These are phyloP conservation scores for Phytophthora meadii DNA, from an alignment of 352 stramenopile genomes.

Conservation along the genomic window DNA sequence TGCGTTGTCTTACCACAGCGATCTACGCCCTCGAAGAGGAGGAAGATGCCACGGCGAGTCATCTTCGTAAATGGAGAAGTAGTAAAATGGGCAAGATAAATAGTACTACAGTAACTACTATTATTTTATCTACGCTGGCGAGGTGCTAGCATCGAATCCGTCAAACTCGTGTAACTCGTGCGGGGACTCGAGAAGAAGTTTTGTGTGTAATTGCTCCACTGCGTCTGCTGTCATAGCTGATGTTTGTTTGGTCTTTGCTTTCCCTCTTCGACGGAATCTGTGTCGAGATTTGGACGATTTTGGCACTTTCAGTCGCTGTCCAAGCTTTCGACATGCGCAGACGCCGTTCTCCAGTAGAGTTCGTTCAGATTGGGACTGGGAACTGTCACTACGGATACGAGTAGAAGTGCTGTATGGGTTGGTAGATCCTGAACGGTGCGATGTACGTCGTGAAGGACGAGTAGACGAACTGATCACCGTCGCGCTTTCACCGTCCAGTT, in stretches of 20 bases:
- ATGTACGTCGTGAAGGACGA: constrained; percentile 27
- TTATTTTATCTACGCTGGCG: constrained; percentile 4
- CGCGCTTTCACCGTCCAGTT: constrained; percentile 24
- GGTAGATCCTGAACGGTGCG: constrained; percentile 51
- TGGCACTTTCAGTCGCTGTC: constrained; percentile 55
- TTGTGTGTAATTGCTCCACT: constrained; percentile 46
- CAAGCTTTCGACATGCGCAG: constrained; percentile 63
- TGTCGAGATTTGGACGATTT: constrained; percentile 45
- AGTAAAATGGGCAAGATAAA: no score
- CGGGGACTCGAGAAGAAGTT: constrained; percentile 51
- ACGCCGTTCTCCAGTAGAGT: constrained; percentile 52
- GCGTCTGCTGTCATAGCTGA: constrained; percentile 18
- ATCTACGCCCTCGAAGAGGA: constrained; percentile 99
- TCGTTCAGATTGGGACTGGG: constrained; percentile 49
- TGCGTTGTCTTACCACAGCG: constrained; percentile 99
- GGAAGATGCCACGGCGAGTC: constrained; percentile 94
- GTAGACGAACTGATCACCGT: constrained; percentile 29
- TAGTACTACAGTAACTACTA: no score
- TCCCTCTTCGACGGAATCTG: constrained; percentile 45
- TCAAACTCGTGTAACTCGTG: constrained; percentile 53
- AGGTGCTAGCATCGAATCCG: constrained; percentile 40
- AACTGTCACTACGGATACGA: constrained; percentile 34
- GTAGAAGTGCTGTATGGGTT: constrained; percentile 37
- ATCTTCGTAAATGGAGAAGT: constrained; percentile 16
- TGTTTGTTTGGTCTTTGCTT: constrained; percentile 34